These are phyloP conservation scores for Penicillium psychrosexuale DNA, from an alignment of 2,329 filamentous ascomycete species.

Conservation along the genomic window DNA sequence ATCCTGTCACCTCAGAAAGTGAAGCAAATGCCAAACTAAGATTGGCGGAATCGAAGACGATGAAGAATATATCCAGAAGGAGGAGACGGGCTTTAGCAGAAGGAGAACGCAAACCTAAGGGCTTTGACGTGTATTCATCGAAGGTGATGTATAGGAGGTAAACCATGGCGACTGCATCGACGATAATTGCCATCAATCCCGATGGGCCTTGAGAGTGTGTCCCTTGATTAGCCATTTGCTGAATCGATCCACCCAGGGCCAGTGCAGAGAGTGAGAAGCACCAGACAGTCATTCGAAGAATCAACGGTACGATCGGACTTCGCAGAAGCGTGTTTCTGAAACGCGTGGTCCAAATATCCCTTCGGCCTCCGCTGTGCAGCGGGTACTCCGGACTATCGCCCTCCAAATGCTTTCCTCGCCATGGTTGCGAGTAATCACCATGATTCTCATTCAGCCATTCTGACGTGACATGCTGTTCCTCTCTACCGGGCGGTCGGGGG, in stretches of 20 bases:
- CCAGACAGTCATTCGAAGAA: constrained; percentile 78
- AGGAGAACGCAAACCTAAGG: constrained; percentile 78
- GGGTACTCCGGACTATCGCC: constrained; percentile 52
- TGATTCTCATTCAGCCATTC: constrained; percentile 48
- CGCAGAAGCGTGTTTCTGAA: constrained; percentile 68
- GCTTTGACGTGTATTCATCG: constrained; percentile 94
- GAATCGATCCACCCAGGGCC: constrained; percentile 73
- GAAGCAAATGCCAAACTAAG: constrained; percentile 85
- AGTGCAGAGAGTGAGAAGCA: constrained; percentile 79
- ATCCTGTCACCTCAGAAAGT: constrained; percentile 61
- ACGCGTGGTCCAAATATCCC: constrained; percentile 56
- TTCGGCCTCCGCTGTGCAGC: constrained; percentile 49
- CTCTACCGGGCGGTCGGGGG: constrained; percentile 34
- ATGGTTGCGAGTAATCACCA: constrained; percentile 48
- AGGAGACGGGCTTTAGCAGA: constrained; percentile 85
- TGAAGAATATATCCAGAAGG: constrained; percentile 89
- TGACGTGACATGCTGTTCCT: constrained; percentile 42
- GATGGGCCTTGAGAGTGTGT: constrained; percentile 64
- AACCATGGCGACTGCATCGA: constrained; percentile 82
- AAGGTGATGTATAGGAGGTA: constrained; percentile 93
- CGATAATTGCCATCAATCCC: constrained; percentile 80
- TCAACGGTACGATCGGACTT: constrained; percentile 79
- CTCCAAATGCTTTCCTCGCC: constrained; percentile 49
- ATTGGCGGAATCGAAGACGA: constrained; percentile 95
- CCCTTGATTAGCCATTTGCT: constrained; percentile 54